Evolutionary conservation across 75 land plant genomes (phyloP).

Genomic region (Gnetum montanum): DNA sequence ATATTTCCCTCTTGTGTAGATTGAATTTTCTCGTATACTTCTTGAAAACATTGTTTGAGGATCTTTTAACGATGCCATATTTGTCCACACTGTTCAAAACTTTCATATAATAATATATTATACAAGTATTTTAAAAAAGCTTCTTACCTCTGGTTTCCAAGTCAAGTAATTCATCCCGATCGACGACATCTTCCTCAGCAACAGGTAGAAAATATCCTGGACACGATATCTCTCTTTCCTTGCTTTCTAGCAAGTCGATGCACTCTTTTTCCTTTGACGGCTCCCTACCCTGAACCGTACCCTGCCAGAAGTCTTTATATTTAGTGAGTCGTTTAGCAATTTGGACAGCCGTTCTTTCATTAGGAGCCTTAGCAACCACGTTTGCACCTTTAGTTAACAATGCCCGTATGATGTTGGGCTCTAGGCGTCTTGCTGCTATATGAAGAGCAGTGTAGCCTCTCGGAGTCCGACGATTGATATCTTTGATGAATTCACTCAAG

Average conservation of each 20-base stretch:
- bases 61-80: no score
- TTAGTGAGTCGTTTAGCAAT: slow-evolving; percentile 59
- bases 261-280: slow-evolving; percentile 53
- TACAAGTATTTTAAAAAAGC: no score
- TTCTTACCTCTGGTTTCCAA: slow-evolving; percentile 83
- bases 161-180: slow-evolving; percentile 38
- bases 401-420: slow-evolving; percentile 28
- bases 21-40: no score
- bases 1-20: no score
- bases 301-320: slow-evolving; percentile 30
- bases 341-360: slow-evolving; percentile 66
- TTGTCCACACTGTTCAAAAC: no score
- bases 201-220: slow-evolving; percentile 29
- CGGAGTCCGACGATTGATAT: slow-evolving; percentile 30
- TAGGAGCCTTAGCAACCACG: slow-evolving; percentile 40
- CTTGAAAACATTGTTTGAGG: no score
- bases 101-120: no score
- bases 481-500: slow-evolving; percentile 23
- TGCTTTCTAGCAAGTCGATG: slow-evolving; percentile 71
- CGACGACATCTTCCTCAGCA: slow-evolving; percentile 36
- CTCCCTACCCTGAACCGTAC: slow-evolving; percentile 37
- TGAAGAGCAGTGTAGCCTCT: slow-evolving; percentile 58
- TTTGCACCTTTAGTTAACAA: slow-evolving; percentile 66
- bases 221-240: slow-evolving; percentile 27
- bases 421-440: slow-evolving; percentile 43